phyloP scores from a whole-genome alignment of 2,329 filamentous ascomycete species.

The Stachybotrys echinatus region DNA sequence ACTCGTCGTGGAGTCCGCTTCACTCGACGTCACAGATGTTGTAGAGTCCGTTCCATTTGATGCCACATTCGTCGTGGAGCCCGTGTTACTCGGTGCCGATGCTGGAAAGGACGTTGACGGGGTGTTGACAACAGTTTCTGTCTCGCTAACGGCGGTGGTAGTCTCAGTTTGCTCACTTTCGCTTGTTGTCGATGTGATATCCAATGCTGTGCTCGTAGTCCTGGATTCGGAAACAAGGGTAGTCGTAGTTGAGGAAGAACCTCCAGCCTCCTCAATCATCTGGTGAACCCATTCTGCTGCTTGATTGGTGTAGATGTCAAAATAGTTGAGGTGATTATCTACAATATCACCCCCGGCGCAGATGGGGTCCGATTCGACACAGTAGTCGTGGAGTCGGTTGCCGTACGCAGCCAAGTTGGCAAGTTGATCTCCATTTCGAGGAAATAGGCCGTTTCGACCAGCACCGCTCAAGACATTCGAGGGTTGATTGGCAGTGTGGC shows the following conservation, averaged over 20 bases:
- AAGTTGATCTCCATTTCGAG: slow-evolving; percentile 19
- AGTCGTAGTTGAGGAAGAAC: neutral
- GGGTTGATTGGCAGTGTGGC: slow-evolving; percentile 24
- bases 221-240: neutral
- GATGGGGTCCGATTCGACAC: slow-evolving; percentile 26
- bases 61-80: too few species aligned
- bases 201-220: neutral
- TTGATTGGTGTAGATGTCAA: slow-evolving; percentile 21
- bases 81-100: too few species aligned
- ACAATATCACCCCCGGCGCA: slow-evolving; percentile 28
- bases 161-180: neutral
- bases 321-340: slow-evolving; percentile 30
- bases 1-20: too few species aligned
- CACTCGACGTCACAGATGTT: too few species aligned
- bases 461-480: slow-evolving; percentile 24
- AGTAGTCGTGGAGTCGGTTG: slow-evolving; percentile 23
- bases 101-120: too few species aligned
- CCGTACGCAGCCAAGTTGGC: slow-evolving; percentile 18
- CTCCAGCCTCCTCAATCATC: neutral
- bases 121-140: too few species aligned
- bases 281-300: slow-evolving; percentile 6
- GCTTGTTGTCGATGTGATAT: neutral
- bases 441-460: slow-evolving; percentile 10
- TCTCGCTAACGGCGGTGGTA: neutral
- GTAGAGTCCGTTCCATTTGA: too few species aligned